phyloP scores from a whole-genome alignment of 2,329 filamentous ascomycete species.

The Fusarium sp. region DNA sequence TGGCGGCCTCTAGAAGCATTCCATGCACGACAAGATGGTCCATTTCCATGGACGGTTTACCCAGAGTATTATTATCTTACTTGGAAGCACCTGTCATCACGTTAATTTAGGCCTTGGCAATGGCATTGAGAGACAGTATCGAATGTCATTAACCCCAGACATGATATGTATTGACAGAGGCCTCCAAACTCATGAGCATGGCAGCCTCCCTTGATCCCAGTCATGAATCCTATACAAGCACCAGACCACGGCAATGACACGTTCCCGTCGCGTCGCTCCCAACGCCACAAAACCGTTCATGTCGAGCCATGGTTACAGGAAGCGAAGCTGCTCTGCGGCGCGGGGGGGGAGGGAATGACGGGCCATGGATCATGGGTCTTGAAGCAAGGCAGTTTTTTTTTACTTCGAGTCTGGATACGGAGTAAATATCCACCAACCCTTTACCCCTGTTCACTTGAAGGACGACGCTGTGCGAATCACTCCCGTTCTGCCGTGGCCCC shows the following conservation, averaged over 20 bases:
- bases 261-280: neutral
- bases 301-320: constrained; percentile 21
- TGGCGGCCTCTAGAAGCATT: neutral
- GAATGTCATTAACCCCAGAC: neutral
- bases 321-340: neutral
- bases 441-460: neutral
- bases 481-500: neutral
- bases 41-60: neutral
- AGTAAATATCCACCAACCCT: neutral
- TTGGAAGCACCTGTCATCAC: neutral
- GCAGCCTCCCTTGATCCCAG: neutral
- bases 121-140: neutral
- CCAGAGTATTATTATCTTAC: neutral
- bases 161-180: neutral
- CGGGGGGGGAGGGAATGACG: neutral
- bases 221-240: neutral
- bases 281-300: constrained; percentile 3
- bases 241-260: neutral
- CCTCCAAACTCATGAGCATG: neutral
- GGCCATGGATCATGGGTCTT: neutral
- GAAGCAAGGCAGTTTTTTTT: neutral
- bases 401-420: neutral
- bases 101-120: neutral
- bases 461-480: constrained; percentile 22
- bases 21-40: neutral